Base-by-base conservation (phyloP, 257 asterid genomes). In the Solanum ossicruentum region DNA sequence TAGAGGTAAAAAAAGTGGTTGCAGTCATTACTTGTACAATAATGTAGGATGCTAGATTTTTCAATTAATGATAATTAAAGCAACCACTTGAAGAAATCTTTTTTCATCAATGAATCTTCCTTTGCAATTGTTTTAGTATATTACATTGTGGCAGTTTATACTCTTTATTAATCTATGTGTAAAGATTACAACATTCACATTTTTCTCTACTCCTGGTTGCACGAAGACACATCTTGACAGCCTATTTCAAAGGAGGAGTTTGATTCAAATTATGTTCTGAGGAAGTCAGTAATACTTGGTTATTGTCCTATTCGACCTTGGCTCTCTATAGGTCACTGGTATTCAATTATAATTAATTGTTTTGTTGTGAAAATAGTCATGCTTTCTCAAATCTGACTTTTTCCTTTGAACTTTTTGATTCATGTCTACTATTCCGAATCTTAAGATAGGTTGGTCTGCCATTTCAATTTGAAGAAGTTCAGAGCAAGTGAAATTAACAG, bases 241-340 rank as follows among this genome's bases (percentile, higher is more conserved):
- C 98, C 98, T 81, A 89, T 97, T 67, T 54, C 80, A 75, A 85
- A 32, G 83, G 91, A 92, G 85, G 97, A 97, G 87, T 92, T 93
- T 71, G 90, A 93, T 28, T 85, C 96, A 41, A 47, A 86, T 66
- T 89, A 94, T 45, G 36, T 80, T 60, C 85, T 95, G 55, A 92
- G 98, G 73, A 96, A 95, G 91, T 96, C 97, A 69, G 91, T 97
- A 54, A 85, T 92, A 67, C 89, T 55, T 84, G 99, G 91, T 85
- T 95, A 94, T 61, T 98, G 98, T 43, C 97, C 98, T 69, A 45
- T 97, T 43, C 88, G 98, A 85, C 91, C 99, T 58, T 94, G 91
- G 97, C 93, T 95, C 98, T 94, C 99, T 61, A 92, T 95, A 80
- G 94, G 93, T 82, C 99, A 95, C 87, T 97, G 98, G 99, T 97